Evolutionary conservation across 1,284 basidiomycete species (phyloP), one percentile per base, ranked within the genome.

Genomic region (Gymnopus androsaceus): DNA sequence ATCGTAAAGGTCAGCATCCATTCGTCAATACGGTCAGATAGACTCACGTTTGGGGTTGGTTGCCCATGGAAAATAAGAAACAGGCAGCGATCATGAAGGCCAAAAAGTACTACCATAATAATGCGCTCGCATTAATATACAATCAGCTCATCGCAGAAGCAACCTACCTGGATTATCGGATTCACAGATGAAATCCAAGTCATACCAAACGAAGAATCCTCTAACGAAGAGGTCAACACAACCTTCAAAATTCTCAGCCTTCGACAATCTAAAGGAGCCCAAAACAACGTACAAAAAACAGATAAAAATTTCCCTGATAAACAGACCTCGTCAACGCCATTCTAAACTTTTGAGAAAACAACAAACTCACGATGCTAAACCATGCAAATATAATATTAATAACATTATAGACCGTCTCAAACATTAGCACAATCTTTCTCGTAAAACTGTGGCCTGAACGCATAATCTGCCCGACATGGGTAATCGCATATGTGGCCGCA

Each of bases 61-160:
- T 99, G 4, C 97, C 96, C 91, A 99, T 95, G 0, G 94, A 92
- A 69, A 99, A 92, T 17, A 98, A 79, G 78, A 99, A 98, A 64
- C 88, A 92, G 0, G 91, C 88, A 15, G 95, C 81, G 15, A 98
- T 81, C 34, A 94, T 83, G 2, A 90, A 92, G 3, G 88, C 83
- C 78, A 97, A 90, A 30, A 88, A 73, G 69, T 95, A 98, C 87
- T 98, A 71, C 31, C 19, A 61, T 41, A 3, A 53, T 55, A 33
- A 51, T 48, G 49, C 33, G 45, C 36, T 37, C 44, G 34, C 4
- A 51, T 37, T 23, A 14, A 23, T 28, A 47, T n/a, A n/a, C n/a
- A n/a, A n/a, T 33, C 4, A 4, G 30, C 15, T 1, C 36, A 14
- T 11, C 7, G 4, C 8, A 19, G 7, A 42, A 27, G 28, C 4